A percentile compares a stretch with the other conserved stretches of the same genome.
phyloP scores from a whole-genome alignment of 2,329 filamentous ascomycete genomes.

The Xylaria sp. region DNA sequence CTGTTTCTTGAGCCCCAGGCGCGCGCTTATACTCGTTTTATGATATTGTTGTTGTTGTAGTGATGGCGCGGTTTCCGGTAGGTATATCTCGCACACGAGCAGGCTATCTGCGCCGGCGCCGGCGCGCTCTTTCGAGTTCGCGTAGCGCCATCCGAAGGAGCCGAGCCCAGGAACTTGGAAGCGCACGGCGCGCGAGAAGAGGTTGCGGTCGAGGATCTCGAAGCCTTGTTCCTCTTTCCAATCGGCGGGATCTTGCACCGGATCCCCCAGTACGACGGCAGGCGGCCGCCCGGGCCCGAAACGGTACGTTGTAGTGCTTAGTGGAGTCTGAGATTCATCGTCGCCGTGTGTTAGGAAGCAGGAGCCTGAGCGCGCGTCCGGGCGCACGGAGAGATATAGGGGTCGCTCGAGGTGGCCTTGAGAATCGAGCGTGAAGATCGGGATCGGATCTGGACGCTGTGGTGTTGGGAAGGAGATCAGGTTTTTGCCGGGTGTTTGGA shows the following conservation, averaged over 20 bases:
- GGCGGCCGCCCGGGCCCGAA: conserved; percentile 63
- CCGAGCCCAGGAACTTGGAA: conserved; percentile 22
- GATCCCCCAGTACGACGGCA: conserved; percentile 51
- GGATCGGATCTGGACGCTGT: conserved; percentile 50
- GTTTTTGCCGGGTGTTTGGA: conserved; percentile 59
- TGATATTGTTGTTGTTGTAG: neutral
- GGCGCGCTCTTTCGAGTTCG: conserved; percentile 16
- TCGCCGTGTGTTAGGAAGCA: conserved; percentile 58
- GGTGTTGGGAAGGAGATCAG: conserved; percentile 54
- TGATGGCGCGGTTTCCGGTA: neutral
- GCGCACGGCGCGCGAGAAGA: conserved; percentile 41
- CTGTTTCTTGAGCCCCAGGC: neutral
- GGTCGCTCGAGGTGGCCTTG: conserved; percentile 53
- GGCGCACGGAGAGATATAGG: conserved; percentile 64
- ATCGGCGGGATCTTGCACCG: neutral
- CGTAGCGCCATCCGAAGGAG: conserved; percentile 35
- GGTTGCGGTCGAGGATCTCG: conserved; percentile 50
- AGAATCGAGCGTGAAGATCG: conserved; percentile 52
- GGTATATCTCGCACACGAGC: conserved; percentile 60
- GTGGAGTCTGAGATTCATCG: conserved; percentile 44
- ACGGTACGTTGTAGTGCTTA: conserved; percentile 58
- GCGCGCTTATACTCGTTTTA: conserved; percentile 12
- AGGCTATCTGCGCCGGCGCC: conserved; percentile 50
- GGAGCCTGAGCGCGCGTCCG: conserved; percentile 57
- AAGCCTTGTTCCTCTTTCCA: conserved; percentile 37